Percentiles rank a stretch among this genome's conserved stretches.
phyloP scores from a whole-genome alignment of 768 basidiomycete species.

The Epithele typhae region DNA sequence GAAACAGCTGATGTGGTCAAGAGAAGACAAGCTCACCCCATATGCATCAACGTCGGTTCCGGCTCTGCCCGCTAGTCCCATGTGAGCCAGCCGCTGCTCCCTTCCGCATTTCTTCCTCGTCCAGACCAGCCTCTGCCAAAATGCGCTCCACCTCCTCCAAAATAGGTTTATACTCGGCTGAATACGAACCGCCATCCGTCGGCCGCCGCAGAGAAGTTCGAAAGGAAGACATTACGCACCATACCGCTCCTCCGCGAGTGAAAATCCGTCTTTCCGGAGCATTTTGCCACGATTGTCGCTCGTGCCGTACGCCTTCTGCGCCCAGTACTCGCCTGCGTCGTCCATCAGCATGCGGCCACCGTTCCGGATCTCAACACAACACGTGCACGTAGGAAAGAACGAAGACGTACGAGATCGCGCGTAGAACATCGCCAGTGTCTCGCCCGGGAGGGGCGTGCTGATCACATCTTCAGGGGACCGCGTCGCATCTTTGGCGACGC shows the following conservation, averaged over 20 bases:
- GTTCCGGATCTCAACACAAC: no score
- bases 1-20: no score
- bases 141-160: conserved; percentile 82
- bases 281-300: conserved; percentile 73
- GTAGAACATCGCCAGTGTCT: conserved; percentile 81
- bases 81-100: conserved; percentile 42
- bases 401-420: conserved; percentile 70
- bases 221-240: conserved; percentile 37
- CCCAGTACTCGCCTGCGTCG: conserved; percentile 74
- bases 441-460: conserved; percentile 81
- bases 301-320: conserved; percentile 57
- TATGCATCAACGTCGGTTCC: conserved; percentile 38
- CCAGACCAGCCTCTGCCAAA: conserved; percentile 76
- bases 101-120: conserved; percentile 74
- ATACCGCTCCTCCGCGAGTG: conserved; percentile 68
- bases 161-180: conserved; percentile 79
- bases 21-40: no score
- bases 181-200: no score
- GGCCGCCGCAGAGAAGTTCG: not conserved
- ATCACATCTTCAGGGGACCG: conserved; percentile 66
- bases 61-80: conserved; percentile 40
- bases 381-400: not conserved
- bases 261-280: conserved; percentile 74
- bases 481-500: conserved; percentile 52
- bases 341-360: not conserved